A percentile compares a stretch with the other conserved stretches of the same genome.
These are phyloP conservation scores for Musa beccarii DNA, from an alignment of 176 grass and related monocot species.

Conservation along the genomic window DNA sequence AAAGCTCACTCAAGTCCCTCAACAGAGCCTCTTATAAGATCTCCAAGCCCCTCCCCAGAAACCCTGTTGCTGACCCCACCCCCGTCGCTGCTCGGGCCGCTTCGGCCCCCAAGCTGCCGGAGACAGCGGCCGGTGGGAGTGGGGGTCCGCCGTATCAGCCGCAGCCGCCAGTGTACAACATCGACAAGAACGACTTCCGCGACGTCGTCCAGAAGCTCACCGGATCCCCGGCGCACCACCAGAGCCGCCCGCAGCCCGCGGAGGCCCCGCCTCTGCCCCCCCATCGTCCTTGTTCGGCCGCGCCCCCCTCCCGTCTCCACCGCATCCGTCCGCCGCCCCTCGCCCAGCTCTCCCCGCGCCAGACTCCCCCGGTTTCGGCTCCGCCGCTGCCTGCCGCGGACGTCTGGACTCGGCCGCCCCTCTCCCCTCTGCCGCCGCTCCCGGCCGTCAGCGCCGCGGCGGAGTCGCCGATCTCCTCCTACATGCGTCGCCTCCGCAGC, in stretches of 20 bases:
- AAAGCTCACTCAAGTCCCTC: conserved; percentile 10
- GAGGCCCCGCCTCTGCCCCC: not conserved
- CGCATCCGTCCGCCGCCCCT: conserved; percentile 39
- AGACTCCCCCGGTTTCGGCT: not conserved
- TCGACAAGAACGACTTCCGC: conserved; percentile 32
- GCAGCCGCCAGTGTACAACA: conserved; percentile 23
- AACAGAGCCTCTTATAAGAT: conserved; percentile 28
- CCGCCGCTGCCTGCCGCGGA: not conserved
- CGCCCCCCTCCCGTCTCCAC: conserved; percentile 18
- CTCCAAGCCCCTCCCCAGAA: conserved; percentile 12
- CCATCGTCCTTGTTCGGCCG: conserved; percentile 7
- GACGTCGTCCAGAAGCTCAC: conserved; percentile 26
- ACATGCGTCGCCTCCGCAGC: conserved; percentile 73
- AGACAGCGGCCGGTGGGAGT: not conserved
- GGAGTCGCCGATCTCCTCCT: conserved; percentile 91
- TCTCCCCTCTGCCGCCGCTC: conserved; percentile 80
- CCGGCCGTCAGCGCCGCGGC: conserved; percentile 62
- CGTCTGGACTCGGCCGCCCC: conserved; percentile 8
- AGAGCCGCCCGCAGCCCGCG: not conserved
- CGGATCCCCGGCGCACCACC: conserved; percentile 9
- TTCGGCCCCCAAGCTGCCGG: not conserved
- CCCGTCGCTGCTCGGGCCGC: not conserved
- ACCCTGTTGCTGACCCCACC: not conserved
- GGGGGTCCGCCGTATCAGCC: conserved; percentile 18
- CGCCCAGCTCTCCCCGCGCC: conserved; percentile 14